phyloP scores from a whole-genome alignment of 306 rosid genomes.

The Begonia loranthoides region DNA sequence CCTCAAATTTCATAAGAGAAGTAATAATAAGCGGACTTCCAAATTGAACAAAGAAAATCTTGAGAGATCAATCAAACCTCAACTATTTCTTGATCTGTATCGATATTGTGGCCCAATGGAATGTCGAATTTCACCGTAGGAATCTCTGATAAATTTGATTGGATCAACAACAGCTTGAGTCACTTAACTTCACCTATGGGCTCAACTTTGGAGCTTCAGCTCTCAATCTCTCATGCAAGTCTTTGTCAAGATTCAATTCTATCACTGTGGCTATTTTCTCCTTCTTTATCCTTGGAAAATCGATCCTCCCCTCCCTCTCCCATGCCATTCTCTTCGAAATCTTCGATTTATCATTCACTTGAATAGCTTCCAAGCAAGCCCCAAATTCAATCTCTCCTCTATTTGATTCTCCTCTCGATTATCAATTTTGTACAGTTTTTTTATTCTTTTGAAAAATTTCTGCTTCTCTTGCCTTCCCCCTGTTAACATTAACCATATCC shows the following conservation, averaged over 20 bases:
- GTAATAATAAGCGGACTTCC: neutral
- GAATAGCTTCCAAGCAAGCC: neutral
- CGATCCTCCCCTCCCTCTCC: constrained; percentile 66
- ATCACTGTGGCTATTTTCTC: constrained; percentile 31
- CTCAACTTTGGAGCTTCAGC: constrained; percentile 49
- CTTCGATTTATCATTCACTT: constrained; percentile 9
- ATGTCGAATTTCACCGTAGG: constrained; percentile 62
- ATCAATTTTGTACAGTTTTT: neutral
- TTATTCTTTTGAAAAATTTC: constrained; percentile 10
- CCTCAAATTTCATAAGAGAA: no score
- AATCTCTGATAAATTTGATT: constrained; percentile 28
- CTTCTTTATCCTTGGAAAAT: no score
- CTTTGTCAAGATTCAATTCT: constrained; percentile 45
- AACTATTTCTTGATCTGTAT: constrained; percentile 73
- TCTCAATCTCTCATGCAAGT: constrained; percentile 49
- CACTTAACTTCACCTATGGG: constrained; percentile 66
- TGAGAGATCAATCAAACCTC: constrained; percentile 35
- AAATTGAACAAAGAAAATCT: neutral
- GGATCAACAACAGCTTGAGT: no score
- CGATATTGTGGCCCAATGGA: constrained; percentile 73
- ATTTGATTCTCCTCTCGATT: no score
- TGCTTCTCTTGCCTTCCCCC: constrained; percentile 78
- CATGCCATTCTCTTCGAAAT: constrained; percentile 67
- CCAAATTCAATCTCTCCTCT: no score
- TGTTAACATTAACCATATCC: constrained; percentile 53